These are phyloP conservation scores for Pythium plurisporium DNA, from an alignment of 352 stramenopile genomes.

Conservation along the genomic window DNA sequence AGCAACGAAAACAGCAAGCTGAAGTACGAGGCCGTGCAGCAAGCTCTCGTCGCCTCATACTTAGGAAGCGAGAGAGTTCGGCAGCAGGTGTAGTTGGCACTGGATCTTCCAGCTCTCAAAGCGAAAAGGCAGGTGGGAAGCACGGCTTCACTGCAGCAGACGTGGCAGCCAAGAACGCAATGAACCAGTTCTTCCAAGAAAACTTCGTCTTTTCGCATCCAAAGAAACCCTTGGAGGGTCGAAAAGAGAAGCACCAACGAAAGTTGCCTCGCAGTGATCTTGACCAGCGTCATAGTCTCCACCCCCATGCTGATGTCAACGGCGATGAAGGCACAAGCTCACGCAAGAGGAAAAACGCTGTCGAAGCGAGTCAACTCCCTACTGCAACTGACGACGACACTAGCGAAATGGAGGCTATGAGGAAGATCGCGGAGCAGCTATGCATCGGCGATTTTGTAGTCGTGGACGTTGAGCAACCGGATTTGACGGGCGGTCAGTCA, in stretches of 20 bases:
- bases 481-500: not conserved
- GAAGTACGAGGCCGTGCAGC: constrained; percentile 15
- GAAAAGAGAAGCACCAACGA: not conserved
- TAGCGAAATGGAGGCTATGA: constrained; percentile 4
- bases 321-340: not conserved
- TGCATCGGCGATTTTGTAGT: constrained; percentile 33
- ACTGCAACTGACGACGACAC: too few species aligned
- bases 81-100: not conserved
- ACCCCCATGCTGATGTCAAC: not conserved
- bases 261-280: not conserved
- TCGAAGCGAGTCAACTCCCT: too few species aligned
- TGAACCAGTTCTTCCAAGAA: constrained; percentile 54
- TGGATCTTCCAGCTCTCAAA: not conserved
- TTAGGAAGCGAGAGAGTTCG: constrained; percentile 3
- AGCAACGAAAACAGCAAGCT: constrained; percentile 24
- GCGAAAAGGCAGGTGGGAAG: not conserved
- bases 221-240: not conserved
- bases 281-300: constrained; percentile 3
- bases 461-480: constrained; percentile 20
- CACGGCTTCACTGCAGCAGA: not conserved
- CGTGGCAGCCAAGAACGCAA: constrained; percentile 18
- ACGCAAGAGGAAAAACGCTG: not conserved
- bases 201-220: constrained; percentile 72
- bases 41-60: constrained; percentile 24
- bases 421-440: constrained; percentile 5